These are phyloP conservation scores for Orychophragmus violaceus DNA, from an alignment of 345 rosid species.

Conservation along the genomic window DNA sequence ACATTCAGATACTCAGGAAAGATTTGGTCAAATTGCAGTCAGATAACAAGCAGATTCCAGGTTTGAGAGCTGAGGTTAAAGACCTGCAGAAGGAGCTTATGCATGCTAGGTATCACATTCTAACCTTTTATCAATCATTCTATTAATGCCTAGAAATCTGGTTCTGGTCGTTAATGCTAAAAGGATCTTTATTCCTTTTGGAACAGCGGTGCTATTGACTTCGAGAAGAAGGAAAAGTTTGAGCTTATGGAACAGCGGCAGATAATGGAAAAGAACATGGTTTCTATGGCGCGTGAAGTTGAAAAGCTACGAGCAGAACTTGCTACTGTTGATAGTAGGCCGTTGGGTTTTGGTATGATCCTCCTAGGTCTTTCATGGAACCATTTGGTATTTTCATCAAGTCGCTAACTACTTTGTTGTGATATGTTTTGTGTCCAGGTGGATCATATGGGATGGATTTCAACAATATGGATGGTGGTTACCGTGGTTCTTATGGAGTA, in stretches of 20 bases:
- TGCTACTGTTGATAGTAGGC: slow-evolving; percentile 51
- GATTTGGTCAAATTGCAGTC: slow-evolving; percentile 59
- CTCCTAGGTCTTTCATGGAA: slow-evolving; percentile 7
- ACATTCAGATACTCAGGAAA: slow-evolving; percentile 65
- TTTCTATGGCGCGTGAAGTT: slow-evolving; percentile 98
- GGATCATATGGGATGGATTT: slow-evolving; percentile 67
- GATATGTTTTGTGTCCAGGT: slow-evolving; percentile 38
- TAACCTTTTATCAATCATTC: slow-evolving; percentile 1
- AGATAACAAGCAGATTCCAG: slow-evolving; percentile 73
- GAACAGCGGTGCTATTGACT: slow-evolving; percentile 67
- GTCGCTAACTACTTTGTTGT: not conserved
- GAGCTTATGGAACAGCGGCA: slow-evolving; percentile 93
- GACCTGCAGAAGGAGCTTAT: slow-evolving; percentile 78
- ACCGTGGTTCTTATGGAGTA: slow-evolving; percentile 60
- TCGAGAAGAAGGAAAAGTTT: slow-evolving; percentile 88
- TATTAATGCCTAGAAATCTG: not conserved
- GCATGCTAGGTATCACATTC: slow-evolving; percentile 66
- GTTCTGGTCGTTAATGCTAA: not conserved
- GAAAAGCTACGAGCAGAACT: slow-evolving; percentile 90
- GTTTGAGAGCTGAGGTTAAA: slow-evolving; percentile 57
- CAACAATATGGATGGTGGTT: slow-evolving; percentile 44
- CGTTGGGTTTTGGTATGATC: slow-evolving; percentile 67
- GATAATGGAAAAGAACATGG: slow-evolving; percentile 87
- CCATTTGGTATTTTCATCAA: not conserved
- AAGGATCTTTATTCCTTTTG: not conserved